Conservation (phyloP, 2,329 filamentous ascomycete genomes). For the Cladophialophora exuberans region DNA sequence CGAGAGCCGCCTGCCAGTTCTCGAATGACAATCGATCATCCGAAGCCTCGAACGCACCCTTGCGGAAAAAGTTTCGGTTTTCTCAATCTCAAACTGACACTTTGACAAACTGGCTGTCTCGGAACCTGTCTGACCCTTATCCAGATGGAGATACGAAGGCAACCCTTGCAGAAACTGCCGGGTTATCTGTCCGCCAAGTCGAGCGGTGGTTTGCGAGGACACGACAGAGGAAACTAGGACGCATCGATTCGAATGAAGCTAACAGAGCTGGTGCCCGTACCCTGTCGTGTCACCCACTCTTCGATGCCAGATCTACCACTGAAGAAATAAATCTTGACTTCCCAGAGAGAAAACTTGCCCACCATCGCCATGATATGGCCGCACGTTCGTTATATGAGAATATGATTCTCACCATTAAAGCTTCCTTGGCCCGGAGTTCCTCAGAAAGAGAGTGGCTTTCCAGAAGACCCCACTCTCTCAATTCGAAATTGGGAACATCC, state of each 20-base stretch:
- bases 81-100: background rate
- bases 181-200: background rate
- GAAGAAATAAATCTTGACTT: no score
- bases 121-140: background rate
- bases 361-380: no score
- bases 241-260: background rate
- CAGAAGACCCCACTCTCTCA: no score
- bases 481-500: no score
- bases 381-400: no score
- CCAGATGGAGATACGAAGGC: background rate
- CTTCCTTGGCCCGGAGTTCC: no score
- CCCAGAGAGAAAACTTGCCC: no score
- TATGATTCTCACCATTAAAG: no score
- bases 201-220: slow-evolving; percentile 1
- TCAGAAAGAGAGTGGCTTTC: no score
- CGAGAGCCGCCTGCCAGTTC: background rate
- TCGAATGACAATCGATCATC: background rate
- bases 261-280: background rate
- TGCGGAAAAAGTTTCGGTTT: background rate
- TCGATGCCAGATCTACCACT: no score
- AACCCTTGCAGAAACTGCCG: background rate
- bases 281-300: background rate
- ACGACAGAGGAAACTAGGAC: background rate
- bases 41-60: no score
- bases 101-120: background rate